Percentiles rank a stretch among this genome's conserved stretches.
phyloP scores from a whole-genome alignment of 2,329 filamentous ascomycete genomes.

The Colletotrichum viniferum region DNA sequence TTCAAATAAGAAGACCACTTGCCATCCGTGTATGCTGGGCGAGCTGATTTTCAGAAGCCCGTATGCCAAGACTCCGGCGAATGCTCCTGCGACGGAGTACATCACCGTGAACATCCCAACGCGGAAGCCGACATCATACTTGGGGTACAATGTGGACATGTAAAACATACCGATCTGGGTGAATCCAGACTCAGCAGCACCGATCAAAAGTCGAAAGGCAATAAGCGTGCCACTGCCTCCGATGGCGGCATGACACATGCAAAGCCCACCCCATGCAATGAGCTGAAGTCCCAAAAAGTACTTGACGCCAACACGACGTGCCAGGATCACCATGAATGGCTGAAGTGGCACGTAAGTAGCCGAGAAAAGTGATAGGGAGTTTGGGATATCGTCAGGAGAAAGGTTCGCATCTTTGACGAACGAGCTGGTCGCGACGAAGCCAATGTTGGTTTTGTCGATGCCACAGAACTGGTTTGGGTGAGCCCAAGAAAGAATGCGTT shows the following conservation, averaged over 20 bases:
- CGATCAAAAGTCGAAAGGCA: slow-evolving; percentile 24
- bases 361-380: slow-evolving; percentile 26
- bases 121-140: slow-evolving; percentile 21
- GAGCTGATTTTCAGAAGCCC: slow-evolving; percentile 8
- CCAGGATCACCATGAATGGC: slow-evolving; percentile 25
- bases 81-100: slow-evolving; percentile 26
- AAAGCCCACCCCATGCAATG: slow-evolving; percentile 23
- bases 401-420: slow-evolving; percentile 26
- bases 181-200: slow-evolving; percentile 25
- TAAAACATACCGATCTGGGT: slow-evolving; percentile 26
- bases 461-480: slow-evolving; percentile 20
- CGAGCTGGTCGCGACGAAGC: slow-evolving; percentile 26
- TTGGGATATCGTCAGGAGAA: slow-evolving; percentile 24
- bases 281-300: slow-evolving; percentile 21
- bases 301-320: slow-evolving; percentile 24
- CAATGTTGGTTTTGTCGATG: slow-evolving; percentile 27
- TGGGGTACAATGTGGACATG: slow-evolving; percentile 24
- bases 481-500: background rate
- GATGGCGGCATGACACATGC: slow-evolving; percentile 26
- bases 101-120: slow-evolving; percentile 23
- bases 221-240: slow-evolving; percentile 10
- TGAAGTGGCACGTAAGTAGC: slow-evolving; percentile 26
- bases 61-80: slow-evolving; percentile 27
- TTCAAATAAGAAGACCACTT: slow-evolving; percentile 23
- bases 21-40: slow-evolving; percentile 13